Conservation (phyloP, 495 filamentous ascomycete species). For the Aspergillus ellipticus region DNA sequence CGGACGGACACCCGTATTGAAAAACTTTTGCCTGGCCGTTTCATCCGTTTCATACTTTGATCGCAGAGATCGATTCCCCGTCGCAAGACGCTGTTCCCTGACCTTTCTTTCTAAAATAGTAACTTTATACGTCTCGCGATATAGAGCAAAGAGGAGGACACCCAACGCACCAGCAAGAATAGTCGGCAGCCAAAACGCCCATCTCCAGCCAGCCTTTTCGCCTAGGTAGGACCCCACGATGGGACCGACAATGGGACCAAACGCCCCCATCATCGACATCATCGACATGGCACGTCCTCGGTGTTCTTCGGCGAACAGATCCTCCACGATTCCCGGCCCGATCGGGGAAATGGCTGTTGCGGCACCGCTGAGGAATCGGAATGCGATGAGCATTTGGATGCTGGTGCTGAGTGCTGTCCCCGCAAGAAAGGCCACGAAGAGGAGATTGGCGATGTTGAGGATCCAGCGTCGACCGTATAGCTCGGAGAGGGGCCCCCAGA, state of each 20-base stretch:
- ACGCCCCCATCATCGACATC: not conserved
- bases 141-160: constrained; percentile 43
- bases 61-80: constrained; percentile 37
- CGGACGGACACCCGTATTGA: constrained; percentile 42
- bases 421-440: not conserved
- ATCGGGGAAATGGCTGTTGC: not conserved
- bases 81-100: no score
- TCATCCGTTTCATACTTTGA: not conserved
- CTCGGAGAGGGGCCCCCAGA: not conserved
- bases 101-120: no score
- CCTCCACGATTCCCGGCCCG: not conserved
- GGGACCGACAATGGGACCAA: constrained; percentile 51
- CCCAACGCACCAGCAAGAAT: constrained; percentile 42
- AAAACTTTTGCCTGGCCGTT: constrained; percentile 27
- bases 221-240: constrained; percentile 54
- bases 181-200: constrained; percentile 59
- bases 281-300: not conserved
- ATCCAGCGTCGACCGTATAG: not conserved
- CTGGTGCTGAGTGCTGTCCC: not conserved
- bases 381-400: not conserved
- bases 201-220: constrained; percentile 54
- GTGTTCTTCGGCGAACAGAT: not conserved
- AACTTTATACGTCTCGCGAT: constrained; percentile 52
- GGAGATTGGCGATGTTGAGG: not conserved
- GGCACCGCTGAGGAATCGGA: not conserved